Percentiles rank a stretch among this genome's conserved stretches.
Evolutionary conservation across 225 moss, liverwort and hornwort species (phyloP).

Genomic region (Straminergon stramineum): DNA sequence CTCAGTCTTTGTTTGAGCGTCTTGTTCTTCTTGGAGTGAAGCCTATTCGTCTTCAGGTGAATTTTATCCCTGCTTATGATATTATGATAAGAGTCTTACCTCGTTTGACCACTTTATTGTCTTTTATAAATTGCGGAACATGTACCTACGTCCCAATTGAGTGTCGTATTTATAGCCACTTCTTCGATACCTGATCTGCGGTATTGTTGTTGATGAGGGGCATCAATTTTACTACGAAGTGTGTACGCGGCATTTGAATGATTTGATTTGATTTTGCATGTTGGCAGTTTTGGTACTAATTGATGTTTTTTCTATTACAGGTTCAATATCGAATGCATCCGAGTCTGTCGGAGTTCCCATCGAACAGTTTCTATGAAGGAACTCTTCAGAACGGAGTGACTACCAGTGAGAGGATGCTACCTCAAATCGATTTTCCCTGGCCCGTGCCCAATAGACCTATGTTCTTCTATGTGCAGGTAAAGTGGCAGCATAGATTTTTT

Average conservation of each 20-base stretch:
- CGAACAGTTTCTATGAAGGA: conserved; percentile 96
- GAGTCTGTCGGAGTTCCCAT: conserved; percentile 93
- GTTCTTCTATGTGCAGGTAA: conserved; percentile 98
- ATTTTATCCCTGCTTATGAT: conserved; percentile 5
- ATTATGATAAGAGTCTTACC: neutral
- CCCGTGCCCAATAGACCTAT: conserved; percentile 95
- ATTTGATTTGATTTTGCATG: neutral
- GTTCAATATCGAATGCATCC: conserved; percentile 99
- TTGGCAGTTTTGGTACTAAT: neutral
- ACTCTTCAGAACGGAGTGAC: conserved; percentile 97
- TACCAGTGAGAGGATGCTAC: conserved; percentile 61
- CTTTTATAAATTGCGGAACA: neutral
- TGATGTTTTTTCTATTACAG: conserved; percentile 14
- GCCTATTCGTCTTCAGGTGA: conserved; percentile 89
- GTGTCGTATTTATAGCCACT: neutral
- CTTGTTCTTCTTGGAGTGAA: conserved; percentile 97
- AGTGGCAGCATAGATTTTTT: neutral
- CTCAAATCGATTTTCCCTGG: conserved; percentile 96
- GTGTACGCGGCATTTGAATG: neutral
- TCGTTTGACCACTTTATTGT: neutral
- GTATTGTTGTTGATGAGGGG: neutral
- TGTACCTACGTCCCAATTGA: neutral
- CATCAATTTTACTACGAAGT: neutral
- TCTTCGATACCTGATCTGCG: neutral
- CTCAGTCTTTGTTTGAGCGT: conserved; percentile 95